Conservation (phyloP, 2,329 filamentous ascomycete genomes). For the Arthrobotrys conoides region DNA sequence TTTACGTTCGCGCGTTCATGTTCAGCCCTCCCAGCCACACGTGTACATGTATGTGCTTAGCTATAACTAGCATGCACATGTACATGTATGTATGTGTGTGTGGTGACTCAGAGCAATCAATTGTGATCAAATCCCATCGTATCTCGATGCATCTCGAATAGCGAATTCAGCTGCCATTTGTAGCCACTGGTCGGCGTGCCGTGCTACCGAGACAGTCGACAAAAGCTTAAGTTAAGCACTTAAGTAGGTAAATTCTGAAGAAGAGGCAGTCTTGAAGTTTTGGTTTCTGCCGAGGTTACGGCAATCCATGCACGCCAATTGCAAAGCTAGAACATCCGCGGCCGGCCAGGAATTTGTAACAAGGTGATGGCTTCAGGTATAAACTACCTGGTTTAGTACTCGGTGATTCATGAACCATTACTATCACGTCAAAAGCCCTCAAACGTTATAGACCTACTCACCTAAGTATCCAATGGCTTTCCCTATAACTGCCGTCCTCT, state of each 20-base stretch:
- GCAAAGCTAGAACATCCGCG: conserved; percentile 2
- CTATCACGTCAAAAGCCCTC: background rate
- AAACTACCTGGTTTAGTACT: background rate
- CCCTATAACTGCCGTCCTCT: conserved; percentile 78
- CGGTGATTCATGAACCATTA: background rate
- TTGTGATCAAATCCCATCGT: conserved; percentile 17
- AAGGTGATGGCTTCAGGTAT: background rate
- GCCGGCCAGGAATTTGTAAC: background rate
- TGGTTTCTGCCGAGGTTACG: conserved; percentile 57
- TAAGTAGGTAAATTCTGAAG: too few species aligned
- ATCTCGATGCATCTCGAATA: conserved; percentile 16
- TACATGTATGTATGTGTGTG: background rate
- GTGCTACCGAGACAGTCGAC: conserved; percentile 31
- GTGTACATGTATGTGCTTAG: background rate
- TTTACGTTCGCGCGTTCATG: background rate
- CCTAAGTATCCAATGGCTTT: conserved; percentile 13
- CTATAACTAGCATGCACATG: too few species aligned
- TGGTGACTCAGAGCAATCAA: conserved; percentile 22
- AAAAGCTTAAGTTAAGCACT: conserved; percentile 36
- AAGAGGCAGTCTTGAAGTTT: too few species aligned
- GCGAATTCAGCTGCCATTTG: conserved; percentile 44
- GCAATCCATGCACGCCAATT: background rate
- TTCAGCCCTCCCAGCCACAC: conserved; percentile 5
- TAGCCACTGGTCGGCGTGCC: conserved; percentile 21
- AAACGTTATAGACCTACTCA: too few species aligned